Base-by-base conservation (phyloP, 2,329 filamentous ascomycete species). In the Aspergillus sp. region DNA sequence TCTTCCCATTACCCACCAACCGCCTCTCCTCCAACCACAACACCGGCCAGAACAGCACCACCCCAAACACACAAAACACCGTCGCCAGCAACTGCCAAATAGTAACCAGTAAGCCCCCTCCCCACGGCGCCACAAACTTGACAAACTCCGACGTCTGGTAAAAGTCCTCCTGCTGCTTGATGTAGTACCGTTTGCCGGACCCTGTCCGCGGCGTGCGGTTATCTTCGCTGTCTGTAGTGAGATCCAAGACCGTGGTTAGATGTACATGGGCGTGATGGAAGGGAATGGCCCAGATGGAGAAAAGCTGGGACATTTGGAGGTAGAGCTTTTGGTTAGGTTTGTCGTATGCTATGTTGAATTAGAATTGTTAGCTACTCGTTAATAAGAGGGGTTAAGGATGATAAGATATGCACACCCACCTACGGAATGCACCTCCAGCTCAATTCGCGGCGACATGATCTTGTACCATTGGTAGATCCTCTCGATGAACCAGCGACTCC, bases 391-490 rank as follows among this genome's bases (percentile, higher is more conserved):
- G 2, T 23, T 8, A 15, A 15, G 36, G 19, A 41, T 12, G 13
- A 6, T 5, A 13, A 15, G 15, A n/a, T 7, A 13, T 19, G n/a
- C 28, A 2, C 9, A 52, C 45, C 4, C 70, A 86, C 84, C 84
- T 17, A 87, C 76, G 30, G 80, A 82, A 55, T 91, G 84, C 17
- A 97, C 81, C 1, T 83, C 78, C 12, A 94, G 77, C 47, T 88
- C 82, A 65, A 95, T 90, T 17, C 81, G 79, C 0, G 92, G 92
- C 63, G 88, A 91, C 71, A 96, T 81, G 65, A 94, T 89, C 70
- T 92, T 91, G 76, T 96, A 94, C 90, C 90, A 93, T 43, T 87
- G 85, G 71, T 91, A 96, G 59, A 96, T 88, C 67, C 83, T 82
- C 51, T 84, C 78, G 17, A 96, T 82, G 5, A 91, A 72, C 77